A percentile compares a stretch with the other conserved stretches of the same genome.
Evolutionary conservation across 805 yeast genomes (phyloP).

Genomic region (Priceomyces haplophilus): DNA sequence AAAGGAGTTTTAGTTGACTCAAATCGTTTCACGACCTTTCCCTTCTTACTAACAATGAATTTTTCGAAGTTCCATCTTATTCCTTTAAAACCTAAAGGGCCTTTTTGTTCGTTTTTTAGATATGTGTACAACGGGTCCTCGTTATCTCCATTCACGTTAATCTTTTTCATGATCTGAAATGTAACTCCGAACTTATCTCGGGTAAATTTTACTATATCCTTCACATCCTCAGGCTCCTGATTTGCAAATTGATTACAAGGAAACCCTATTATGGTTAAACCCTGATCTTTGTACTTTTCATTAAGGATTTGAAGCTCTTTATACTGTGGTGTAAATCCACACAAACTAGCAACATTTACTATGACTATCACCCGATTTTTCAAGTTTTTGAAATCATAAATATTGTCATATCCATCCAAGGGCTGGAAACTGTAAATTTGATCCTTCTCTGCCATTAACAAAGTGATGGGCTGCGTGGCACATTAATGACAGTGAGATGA

Average conservation of each 20-base stretch:
- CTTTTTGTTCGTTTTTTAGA: conserved; percentile 26
- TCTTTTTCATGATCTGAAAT: conserved; percentile 38
- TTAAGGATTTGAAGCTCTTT: conserved; percentile 66
- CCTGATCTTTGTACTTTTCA: conserved; percentile 59
- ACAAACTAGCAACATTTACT: conserved; percentile 87
- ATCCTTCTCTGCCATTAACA: background rate
- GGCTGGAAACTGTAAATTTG: conserved; percentile 63
- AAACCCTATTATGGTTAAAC: conserved; percentile 72
- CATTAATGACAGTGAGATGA: no score
- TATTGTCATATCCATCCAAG: conserved; percentile 55
- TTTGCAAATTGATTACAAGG: conserved; percentile 89
- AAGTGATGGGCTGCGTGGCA: background rate
- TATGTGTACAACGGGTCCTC: conserved; percentile 27
- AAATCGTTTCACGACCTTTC: conserved; percentile 58
- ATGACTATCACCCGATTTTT: conserved; percentile 79
- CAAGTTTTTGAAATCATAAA: conserved; percentile 56
- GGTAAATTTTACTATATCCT: conserved; percentile 18
- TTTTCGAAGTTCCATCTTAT: conserved; percentile 81
- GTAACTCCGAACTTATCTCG: conserved; percentile 27
- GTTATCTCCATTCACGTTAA: conserved; percentile 34
- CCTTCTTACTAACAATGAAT: conserved; percentile 57
- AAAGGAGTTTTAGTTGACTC: conserved; percentile 69
- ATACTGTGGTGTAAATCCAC: conserved; percentile 74
- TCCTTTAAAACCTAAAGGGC: conserved; percentile 36
- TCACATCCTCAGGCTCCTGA: conserved; percentile 70